Evolutionary conservation across 2,329 filamentous ascomycete species (phyloP), one percentile per base, ranked within the genome.

Genomic region (Hymenotorrendiella dingleyae): DNA sequence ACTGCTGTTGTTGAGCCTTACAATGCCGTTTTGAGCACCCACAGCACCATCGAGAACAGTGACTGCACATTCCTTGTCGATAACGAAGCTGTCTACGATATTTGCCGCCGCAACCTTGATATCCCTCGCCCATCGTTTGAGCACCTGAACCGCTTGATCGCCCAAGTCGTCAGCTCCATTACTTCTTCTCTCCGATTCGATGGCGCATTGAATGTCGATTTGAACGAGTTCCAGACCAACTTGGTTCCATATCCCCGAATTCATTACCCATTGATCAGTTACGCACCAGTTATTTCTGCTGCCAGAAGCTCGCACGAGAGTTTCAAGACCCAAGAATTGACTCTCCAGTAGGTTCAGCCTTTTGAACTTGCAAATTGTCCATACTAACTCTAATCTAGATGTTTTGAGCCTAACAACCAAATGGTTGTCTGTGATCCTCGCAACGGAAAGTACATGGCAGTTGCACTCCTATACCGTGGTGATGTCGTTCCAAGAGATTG

Each of bases 191-290:
- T 83, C 50, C 71, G 79, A 40, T 83, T 82, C 50, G 78, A 82
- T 55, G 79, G 79, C 55, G 76, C 76, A 35, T 69, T 83, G 57
- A 83, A 83, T 50, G 79, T 83, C 58, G 79, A 83, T 62, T 62
- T 83, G 58, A 79, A 78, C 58, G 79, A 83, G 60, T 83, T 83
- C 69, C 79, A 83, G 65, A 83, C 79, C 54, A 83, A 83, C 62
- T 63, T 83, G 63, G 79, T 82, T 40, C 79, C 79, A 6, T 83
- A 79, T 62, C 79, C 79, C 19, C 72, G 79, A 60, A 82, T 83
- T 53, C 79, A 83, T 62, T 83, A 81, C 60, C 78, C 79, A 30
- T 64, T 83, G 51, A 80, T 82, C 64, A 75, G 71, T 54, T 83
- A 81, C 54, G 76, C 78, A 2, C 79, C 79, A 2, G 77, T 83